Evolutionary conservation across 768 basidiomycete species (phyloP).

Genomic region (Dictyophora rubrovolvata): DNA sequence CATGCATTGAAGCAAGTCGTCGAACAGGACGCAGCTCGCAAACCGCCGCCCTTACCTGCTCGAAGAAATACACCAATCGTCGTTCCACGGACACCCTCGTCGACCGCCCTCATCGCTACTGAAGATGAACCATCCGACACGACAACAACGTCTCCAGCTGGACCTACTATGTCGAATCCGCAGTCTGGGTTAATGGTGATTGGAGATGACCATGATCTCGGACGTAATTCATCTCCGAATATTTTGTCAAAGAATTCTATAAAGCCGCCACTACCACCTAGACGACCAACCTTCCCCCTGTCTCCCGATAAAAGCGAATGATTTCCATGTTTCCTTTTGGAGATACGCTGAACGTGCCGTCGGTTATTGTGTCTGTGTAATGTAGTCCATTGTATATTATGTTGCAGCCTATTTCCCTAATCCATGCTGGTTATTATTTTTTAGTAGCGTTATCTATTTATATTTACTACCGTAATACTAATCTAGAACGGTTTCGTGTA

Average conservation of each 20-base stretch:
- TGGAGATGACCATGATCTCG: not conserved
- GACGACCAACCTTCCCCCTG: not conserved
- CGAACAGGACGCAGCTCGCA: conserved; percentile 18
- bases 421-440: too few relatives aligned
- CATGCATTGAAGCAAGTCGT: conserved; percentile 50
- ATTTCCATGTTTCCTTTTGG: not conserved
- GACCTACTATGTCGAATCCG: too few relatives aligned
- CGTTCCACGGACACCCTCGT: not conserved
- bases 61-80: not conserved
- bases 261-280: not conserved
- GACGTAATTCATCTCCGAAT: not conserved
- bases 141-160: not conserved
- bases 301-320: not conserved
- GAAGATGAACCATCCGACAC: not conserved
- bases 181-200: not conserved
- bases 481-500: too few relatives aligned
- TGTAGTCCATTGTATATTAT: not conserved
- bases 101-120: not conserved
- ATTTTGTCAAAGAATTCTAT: not conserved
- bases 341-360: not conserved
- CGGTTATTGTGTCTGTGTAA: too few relatives aligned
- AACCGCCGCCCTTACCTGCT: not conserved
- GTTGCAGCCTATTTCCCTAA: too few relatives aligned
- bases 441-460: too few relatives aligned
- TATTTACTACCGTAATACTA: too few relatives aligned